phyloP scores from a whole-genome alignment of 2,329 filamentous ascomycete species.

The Pestalotiopsis sp. region DNA sequence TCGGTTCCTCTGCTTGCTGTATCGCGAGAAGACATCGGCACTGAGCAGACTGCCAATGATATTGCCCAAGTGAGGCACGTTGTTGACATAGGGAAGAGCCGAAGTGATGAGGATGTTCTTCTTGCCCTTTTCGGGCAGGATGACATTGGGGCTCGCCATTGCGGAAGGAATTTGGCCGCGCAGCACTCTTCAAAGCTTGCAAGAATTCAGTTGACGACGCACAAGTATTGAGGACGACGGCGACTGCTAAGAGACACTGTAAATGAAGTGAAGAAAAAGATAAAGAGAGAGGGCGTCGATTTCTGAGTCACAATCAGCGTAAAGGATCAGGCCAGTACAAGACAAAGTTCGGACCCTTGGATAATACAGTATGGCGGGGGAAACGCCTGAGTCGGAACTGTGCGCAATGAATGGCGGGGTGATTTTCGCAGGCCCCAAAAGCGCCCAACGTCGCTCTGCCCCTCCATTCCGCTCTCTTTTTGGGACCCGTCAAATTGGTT shows the following conservation, averaged over 20 bases:
- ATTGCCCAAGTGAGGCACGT: constrained; percentile 84
- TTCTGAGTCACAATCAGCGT: constrained; percentile 5
- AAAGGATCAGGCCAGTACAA: background rate
- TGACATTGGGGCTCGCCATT: constrained; percentile 28
- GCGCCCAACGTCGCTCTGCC: background rate
- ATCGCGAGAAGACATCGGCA: constrained; percentile 84
- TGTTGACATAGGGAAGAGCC: constrained; percentile 82
- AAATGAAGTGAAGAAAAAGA: background rate
- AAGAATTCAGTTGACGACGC: background rate
- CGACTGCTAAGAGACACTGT: background rate
- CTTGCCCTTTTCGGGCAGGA: constrained; percentile 72
- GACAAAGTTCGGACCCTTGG: constrained; percentile 1
- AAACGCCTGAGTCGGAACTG: background rate
- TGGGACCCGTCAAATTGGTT: background rate
- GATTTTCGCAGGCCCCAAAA: background rate
- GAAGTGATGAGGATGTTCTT: constrained; percentile 89
- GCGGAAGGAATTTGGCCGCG: background rate
- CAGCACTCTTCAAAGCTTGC: background rate
- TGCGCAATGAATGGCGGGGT: constrained; percentile 9
- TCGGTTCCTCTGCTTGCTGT: constrained; percentile 77
- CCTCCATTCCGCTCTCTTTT: background rate
- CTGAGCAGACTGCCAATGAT: constrained; percentile 85
- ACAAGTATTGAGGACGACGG: background rate
- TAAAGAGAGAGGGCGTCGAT: background rate
- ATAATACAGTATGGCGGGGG: background rate